phyloP scores from a whole-genome alignment of 148 eudicot species.

The Arbutus unedo region DNA sequence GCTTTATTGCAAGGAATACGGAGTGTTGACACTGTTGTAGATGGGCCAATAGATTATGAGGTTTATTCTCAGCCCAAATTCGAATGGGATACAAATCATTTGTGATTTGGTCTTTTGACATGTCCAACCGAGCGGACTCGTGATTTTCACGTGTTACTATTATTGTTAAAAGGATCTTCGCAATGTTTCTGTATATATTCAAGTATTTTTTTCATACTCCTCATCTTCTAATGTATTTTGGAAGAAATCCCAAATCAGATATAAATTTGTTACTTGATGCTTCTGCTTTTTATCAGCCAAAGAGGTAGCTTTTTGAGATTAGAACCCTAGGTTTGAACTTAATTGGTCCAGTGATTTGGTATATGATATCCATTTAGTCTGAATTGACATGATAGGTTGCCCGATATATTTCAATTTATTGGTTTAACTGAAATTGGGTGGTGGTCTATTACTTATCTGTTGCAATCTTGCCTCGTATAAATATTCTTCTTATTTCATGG shows the following conservation, averaged over 20 bases:
- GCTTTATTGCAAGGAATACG: conserved; percentile 70
- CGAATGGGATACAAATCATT: conserved; percentile 71
- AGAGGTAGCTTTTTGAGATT: no score
- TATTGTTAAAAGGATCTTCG: not conserved
- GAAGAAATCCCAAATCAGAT: not conserved
- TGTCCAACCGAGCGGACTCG: not conserved
- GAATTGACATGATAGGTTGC: not conserved
- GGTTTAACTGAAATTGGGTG: no score
- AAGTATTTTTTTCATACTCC: not conserved
- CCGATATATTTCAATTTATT: not conserved
- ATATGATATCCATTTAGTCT: no score
- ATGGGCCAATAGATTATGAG: conserved; percentile 90
- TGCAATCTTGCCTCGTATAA: no score
- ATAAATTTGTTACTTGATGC: not conserved
- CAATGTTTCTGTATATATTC: conserved; percentile 1
- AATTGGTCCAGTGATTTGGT: not conserved
- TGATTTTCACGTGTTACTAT: not conserved
- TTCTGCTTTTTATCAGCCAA: not conserved
- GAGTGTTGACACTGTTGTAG: conserved; percentile 68
- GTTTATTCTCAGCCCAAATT: conserved; percentile 80
- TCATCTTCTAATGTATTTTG: not conserved
- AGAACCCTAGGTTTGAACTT: no score
- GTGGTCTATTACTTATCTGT: no score
- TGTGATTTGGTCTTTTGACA: conserved; percentile 30
- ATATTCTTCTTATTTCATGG: no score